Evolutionary conservation across 1,284 basidiomycete species (phyloP).

Genomic region (Ustilago lituana): DNA sequence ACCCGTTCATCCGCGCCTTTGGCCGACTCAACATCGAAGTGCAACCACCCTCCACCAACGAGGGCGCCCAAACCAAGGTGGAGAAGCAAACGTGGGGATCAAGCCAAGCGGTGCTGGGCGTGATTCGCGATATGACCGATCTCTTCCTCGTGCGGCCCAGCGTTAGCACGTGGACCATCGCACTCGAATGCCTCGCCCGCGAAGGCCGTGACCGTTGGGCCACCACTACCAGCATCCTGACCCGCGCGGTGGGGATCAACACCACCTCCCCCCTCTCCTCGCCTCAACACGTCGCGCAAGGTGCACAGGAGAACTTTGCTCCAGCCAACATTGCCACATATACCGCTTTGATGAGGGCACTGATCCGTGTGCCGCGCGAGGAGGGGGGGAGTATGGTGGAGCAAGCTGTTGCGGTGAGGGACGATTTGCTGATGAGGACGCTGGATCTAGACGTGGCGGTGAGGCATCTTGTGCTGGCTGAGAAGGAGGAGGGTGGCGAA

Average conservation of each 20-base stretch:
- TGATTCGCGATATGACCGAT: constrained; percentile 44
- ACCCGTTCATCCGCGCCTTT: constrained; percentile 37
- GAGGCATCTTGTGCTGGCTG: neutral
- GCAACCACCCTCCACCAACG: neutral
- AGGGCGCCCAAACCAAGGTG: neutral
- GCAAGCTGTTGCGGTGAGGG: constrained; percentile 22
- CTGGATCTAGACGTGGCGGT: constrained; percentile 15
- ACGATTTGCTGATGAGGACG: constrained; percentile 35
- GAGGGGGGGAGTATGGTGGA: constrained; percentile 28
- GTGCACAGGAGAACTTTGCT: constrained; percentile 9
- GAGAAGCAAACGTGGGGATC: constrained; percentile 25
- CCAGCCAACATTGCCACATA: constrained; percentile 35
- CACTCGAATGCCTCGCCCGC: constrained; percentile 34
- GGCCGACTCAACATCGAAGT: constrained; percentile 17
- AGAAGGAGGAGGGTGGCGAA: constrained; percentile 11
- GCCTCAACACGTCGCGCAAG: neutral
- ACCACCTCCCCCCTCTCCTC: constrained; percentile 6
- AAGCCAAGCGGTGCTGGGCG: constrained; percentile 19
- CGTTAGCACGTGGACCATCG: constrained; percentile 44
- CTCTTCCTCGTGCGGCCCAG: constrained; percentile 16
- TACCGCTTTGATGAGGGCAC: constrained; percentile 30
- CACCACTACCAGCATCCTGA: constrained; percentile 12
- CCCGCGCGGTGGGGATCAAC: constrained; percentile 32
- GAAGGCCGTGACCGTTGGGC: constrained; percentile 26
- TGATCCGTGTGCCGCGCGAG: constrained; percentile 14